A percentile compares a stretch with the other conserved stretches of the same genome.
These are phyloP conservation scores for Acidiella bohemica DNA, from an alignment of 495 filamentous ascomycete genomes.

Conservation along the genomic window DNA sequence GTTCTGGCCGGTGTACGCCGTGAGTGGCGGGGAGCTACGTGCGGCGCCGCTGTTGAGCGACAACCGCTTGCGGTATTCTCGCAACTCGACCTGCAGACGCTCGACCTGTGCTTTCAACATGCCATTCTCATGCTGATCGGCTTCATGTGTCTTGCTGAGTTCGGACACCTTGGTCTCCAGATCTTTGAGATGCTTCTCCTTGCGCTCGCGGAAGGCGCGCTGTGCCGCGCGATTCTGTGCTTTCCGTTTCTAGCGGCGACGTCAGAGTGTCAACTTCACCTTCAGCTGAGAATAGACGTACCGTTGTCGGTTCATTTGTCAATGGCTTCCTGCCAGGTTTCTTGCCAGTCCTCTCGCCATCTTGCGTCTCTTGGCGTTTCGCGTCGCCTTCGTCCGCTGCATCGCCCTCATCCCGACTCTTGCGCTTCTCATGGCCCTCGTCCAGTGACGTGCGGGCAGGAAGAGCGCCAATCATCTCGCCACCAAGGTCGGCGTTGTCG, in stretches of 20 bases:
- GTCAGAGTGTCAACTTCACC: not conserved
- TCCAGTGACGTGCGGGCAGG: conserved; percentile 36
- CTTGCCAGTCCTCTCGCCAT: conserved; percentile 71
- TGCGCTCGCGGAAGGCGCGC: conserved; percentile 91
- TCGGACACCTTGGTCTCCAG: conserved; percentile 88
- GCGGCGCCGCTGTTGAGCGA: conserved; percentile 39
- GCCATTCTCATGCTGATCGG: conserved; percentile 73
- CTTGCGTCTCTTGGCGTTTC: conserved; percentile 72
- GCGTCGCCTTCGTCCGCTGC: conserved; percentile 45
- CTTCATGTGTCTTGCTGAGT: conserved; percentile 74
- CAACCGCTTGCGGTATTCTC: conserved; percentile 77
- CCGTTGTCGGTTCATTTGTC: conserved; percentile 88
- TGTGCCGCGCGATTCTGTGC: conserved; percentile 96
- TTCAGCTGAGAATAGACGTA: conserved; percentile 35
- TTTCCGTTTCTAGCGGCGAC: conserved; percentile 71
- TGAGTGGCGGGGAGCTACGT: conserved; percentile 35
- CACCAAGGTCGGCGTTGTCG: conserved; percentile 35
- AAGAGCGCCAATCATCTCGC: conserved; percentile 63
- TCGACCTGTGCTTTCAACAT: conserved; percentile 75
- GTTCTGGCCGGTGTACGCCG: conserved; percentile 23
- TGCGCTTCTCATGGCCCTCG: not conserved
- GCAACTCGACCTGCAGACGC: conserved; percentile 69
- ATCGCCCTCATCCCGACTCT: conserved; percentile 31
- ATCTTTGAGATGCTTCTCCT: conserved; percentile 94
- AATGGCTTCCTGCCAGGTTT: conserved; percentile 94